Conservation (phyloP, 2,329 filamentous ascomycete species). For the Calcarisporium arbuscula region DNA sequence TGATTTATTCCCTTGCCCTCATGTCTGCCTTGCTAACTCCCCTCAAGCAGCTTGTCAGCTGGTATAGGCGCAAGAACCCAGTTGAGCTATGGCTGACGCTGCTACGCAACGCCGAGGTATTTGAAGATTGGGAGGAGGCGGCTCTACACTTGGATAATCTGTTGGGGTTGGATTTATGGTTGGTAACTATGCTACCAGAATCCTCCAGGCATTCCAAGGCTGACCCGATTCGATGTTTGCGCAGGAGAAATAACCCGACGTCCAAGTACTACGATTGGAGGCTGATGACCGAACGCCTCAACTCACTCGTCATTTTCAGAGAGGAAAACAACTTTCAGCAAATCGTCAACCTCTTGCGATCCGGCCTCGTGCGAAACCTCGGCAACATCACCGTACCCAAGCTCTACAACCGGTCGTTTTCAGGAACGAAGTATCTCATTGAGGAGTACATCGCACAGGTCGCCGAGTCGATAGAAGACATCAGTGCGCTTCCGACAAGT, state of each 20-base stretch:
- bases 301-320: conserved; percentile 62
- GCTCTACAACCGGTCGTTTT: conserved; percentile 78
- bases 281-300: conserved; percentile 71
- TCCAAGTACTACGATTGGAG: conserved; percentile 81
- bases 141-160: conserved; percentile 77
- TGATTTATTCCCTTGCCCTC: conserved; percentile 1
- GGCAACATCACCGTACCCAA: conserved; percentile 80
- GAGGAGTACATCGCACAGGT: conserved; percentile 86
- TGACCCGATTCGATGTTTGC: conserved; percentile 4
- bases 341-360: conserved; percentile 73
- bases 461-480: conserved; percentile 71
- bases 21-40: conserved; percentile 16
- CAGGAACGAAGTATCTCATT: conserved; percentile 83
- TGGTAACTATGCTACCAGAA: background rate
- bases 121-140: conserved; percentile 83
- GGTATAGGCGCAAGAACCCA: conserved; percentile 60
- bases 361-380: conserved; percentile 75
- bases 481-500: conserved; percentile 59
- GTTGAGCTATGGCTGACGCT: conserved; percentile 59
- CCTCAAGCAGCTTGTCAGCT: conserved; percentile 58
- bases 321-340: conserved; percentile 66
- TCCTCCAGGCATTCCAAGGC: background rate
- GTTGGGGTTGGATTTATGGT: conserved; percentile 74
- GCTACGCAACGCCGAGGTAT: conserved; percentile 60
- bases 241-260: conserved; percentile 75